Evolutionary conservation across 129 eudicot species (phyloP).

Genomic region (Logfia minima): DNA sequence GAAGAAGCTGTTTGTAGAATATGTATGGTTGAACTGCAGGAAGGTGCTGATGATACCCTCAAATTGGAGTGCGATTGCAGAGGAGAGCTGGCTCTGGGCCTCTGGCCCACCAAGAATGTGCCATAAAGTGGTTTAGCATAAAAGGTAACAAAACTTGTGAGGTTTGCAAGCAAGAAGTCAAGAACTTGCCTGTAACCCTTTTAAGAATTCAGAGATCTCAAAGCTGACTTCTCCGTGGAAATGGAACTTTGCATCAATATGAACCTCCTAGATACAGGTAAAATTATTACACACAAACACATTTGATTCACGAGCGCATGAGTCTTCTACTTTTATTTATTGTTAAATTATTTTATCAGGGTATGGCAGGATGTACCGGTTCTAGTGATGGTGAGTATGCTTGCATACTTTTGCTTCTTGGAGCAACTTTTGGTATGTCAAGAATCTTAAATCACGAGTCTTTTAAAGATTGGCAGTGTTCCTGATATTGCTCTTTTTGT

Average conservation of each 20-base stretch:
- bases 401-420: slow-evolving; percentile 90
- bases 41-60: slow-evolving; percentile 76
- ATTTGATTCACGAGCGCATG: background rate
- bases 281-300: slow-evolving; percentile 4
- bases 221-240: slow-evolving; percentile 42
- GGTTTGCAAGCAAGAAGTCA: slow-evolving; percentile 91
- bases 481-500: slow-evolving; percentile 21
- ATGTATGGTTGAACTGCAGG: slow-evolving; percentile 85
- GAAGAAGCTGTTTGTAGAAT: slow-evolving; percentile 98
- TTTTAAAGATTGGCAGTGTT: background rate
- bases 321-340: background rate
- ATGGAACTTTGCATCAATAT: slow-evolving; percentile 40
- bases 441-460: slow-evolving; percentile 6
- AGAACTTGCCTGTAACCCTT: slow-evolving; percentile 86
- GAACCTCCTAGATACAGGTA: slow-evolving; percentile 70
- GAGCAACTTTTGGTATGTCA: slow-evolving; percentile 92
- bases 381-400: slow-evolving; percentile 96
- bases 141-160: slow-evolving; percentile 96
- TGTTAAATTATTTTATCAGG: slow-evolving; percentile 39
- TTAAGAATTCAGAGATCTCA: slow-evolving; percentile 61
- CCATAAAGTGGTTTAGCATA: slow-evolving; percentile 90
- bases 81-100: slow-evolving; percentile 92
- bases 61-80: slow-evolving; percentile 96
- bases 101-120: slow-evolving; percentile 88
- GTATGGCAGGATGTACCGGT: slow-evolving; percentile 94